These are phyloP conservation scores for Acidomyces sp. DNA, from an alignment of 495 filamentous ascomycete genomes.

Conservation along the genomic window DNA sequence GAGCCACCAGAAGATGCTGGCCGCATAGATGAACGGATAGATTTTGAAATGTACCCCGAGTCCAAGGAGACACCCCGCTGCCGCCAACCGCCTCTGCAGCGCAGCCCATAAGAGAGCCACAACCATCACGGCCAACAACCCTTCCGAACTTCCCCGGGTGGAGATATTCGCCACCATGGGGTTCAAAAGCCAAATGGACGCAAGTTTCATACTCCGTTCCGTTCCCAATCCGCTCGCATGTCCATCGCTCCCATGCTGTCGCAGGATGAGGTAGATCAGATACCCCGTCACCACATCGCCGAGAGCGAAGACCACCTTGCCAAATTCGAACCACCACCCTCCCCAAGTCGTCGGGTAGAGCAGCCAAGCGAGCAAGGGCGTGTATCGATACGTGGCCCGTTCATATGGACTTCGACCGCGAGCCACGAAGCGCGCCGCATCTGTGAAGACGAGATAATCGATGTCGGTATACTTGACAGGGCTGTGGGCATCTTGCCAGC, in stretches of 20 bases:
- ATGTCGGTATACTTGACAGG: conserved; percentile 96
- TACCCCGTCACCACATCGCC: conserved; percentile 79
- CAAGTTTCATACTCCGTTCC: conserved; percentile 52
- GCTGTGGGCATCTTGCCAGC: conserved; percentile 80
- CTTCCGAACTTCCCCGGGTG: conserved; percentile 86
- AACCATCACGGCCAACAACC: conserved; percentile 71
- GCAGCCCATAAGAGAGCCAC: conserved; percentile 72
- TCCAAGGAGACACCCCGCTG: conserved; percentile 69
- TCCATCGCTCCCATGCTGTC: too few species aligned
- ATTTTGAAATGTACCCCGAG: conserved; percentile 94
- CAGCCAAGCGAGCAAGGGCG: conserved; percentile 81
- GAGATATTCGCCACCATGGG: conserved; percentile 97
- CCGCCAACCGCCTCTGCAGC: conserved; percentile 37
- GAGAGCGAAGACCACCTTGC: conserved; percentile 74
- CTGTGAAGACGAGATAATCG: conserved; percentile 98
- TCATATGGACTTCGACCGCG: conserved; percentile 60
- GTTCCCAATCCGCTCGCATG: conserved; percentile 37
- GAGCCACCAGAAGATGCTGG: conserved; percentile 60
- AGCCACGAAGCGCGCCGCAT: conserved; percentile 67
- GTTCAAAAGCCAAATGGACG: conserved; percentile 83
- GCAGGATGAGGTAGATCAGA: conserved; percentile 58
- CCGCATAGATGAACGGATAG: conserved; percentile 90
- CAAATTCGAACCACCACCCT: conserved; percentile 60
- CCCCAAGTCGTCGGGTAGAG: conserved; percentile 65
- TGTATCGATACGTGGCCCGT: conserved; percentile 93